phyloP scores from a whole-genome alignment of 208 protist genomes.

The Porcisia deanei region DNA sequence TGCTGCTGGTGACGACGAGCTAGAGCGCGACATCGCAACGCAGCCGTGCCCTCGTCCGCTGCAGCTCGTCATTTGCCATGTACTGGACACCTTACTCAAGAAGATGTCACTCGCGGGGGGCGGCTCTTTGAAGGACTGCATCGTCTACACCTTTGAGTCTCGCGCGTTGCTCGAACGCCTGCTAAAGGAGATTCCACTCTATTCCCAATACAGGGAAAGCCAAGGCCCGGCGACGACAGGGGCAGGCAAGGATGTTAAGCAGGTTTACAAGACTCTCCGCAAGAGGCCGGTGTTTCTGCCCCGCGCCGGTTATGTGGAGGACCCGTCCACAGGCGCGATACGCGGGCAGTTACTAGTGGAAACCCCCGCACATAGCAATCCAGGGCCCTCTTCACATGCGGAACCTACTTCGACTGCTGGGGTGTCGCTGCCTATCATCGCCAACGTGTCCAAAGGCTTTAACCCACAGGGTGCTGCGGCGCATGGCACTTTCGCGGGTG shows the following conservation, averaged over 20 bases:
- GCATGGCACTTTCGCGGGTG: background rate
- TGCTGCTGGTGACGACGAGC: slow-evolving; percentile 32
- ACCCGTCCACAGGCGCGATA: slow-evolving; percentile 56
- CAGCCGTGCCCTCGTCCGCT: slow-evolving; percentile 88
- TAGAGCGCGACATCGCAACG: slow-evolving; percentile 50
- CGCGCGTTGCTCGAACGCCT: slow-evolving; percentile 78
- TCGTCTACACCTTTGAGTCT: slow-evolving; percentile 83
- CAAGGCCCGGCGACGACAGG: background rate
- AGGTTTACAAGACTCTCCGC: slow-evolving; percentile 73
- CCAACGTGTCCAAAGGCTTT: background rate
- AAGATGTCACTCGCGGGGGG: slow-evolving; percentile 73
- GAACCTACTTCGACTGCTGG: background rate
- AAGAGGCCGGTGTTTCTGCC: slow-evolving; percentile 70
- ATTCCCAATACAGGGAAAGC: slow-evolving; percentile 42
- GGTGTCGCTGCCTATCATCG: slow-evolving; percentile 7
- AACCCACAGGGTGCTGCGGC: background rate
- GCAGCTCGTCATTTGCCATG: slow-evolving; percentile 71
- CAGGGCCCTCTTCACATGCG: background rate
- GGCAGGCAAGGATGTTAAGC: slow-evolving; percentile 6
- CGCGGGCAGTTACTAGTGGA: slow-evolving; percentile 22
- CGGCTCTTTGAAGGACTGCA: slow-evolving; percentile 74
- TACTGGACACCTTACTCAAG: slow-evolving; percentile 54
- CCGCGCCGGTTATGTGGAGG: slow-evolving; percentile 49
- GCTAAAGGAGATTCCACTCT: slow-evolving; percentile 82
- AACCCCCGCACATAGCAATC: background rate